Conservation (phyloP, 2,329 filamentous ascomycete species). For the Lecanicillium sp. region DNA sequence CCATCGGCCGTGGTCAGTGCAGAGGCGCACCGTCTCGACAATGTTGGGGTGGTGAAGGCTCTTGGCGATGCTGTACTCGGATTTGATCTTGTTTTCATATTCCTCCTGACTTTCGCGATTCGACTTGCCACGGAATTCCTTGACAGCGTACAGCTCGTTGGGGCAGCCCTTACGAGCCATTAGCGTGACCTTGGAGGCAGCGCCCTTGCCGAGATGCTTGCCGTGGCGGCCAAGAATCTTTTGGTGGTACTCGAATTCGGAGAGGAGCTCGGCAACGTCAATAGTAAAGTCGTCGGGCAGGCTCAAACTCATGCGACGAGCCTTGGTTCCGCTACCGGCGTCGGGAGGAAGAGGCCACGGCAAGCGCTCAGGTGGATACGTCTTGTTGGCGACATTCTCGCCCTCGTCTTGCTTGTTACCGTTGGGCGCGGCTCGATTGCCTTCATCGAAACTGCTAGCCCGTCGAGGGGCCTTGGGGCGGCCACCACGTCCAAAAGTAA, state of each 20-base stretch:
- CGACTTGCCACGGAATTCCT: constrained; percentile 73
- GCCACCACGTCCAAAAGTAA: constrained; percentile 33
- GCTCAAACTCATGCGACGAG: constrained; percentile 66
- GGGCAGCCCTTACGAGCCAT: constrained; percentile 64
- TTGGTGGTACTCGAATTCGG: constrained; percentile 63
- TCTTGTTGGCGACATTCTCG: constrained; percentile 14
- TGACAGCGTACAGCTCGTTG: constrained; percentile 69
- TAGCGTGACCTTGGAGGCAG: constrained; percentile 72
- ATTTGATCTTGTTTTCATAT: constrained; percentile 84
- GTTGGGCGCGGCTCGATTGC: constrained; percentile 18
- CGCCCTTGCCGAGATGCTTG: constrained; percentile 72
- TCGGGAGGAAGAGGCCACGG: constrained; percentile 57
- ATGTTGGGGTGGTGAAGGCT: constrained; percentile 82
- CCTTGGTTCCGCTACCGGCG: constrained; percentile 66
- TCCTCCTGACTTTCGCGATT: constrained; percentile 61
- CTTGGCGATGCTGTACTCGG: constrained; percentile 81
- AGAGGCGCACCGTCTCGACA: constrained; percentile 70
- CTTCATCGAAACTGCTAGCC: constrained; percentile 41
- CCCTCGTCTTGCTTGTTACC: constrained; percentile 13
- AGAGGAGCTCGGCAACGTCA: constrained; percentile 58
- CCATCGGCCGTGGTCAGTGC: constrained; percentile 67
- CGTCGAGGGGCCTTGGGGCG: constrained; percentile 22
- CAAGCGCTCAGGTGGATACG: constrained; percentile 32
- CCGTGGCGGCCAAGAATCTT: constrained; percentile 64
- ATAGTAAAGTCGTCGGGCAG: constrained; percentile 68